Base-by-base conservation (phyloP, 441 rosid genomes). In the Corymbia calophylla region DNA sequence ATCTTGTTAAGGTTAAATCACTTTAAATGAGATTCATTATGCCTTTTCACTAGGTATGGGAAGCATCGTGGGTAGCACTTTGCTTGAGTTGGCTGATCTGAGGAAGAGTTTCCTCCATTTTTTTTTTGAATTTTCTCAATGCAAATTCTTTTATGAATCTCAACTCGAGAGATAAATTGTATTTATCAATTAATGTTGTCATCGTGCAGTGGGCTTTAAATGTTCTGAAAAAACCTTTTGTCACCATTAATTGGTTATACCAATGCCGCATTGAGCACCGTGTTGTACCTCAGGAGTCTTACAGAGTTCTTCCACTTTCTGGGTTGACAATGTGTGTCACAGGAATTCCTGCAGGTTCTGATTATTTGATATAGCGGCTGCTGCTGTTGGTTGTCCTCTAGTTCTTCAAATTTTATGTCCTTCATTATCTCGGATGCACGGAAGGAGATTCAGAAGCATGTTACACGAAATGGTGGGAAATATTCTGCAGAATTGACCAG, bases 181-280 rank as follows among this genome's bases (percentile, higher is more conserved):
- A 10, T 70, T 32, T 70, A 70, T 91, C 11, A 56, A 54, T 32
- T 87, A 44, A 81, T 88, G 86, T 86, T 88, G 85, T 87, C 82
- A 64, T 86, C 64, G 23, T 92, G 95, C 97, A 96, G 98, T 97
- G 99, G 99, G 99, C 99, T 91, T 90, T 94, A 90, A 94, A 94
- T 95, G 89, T 88, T 91, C 93, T 95, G 91, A 97, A 95, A 96
- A 97, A 95, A 94, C 99, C 99, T n/a, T 89, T 93, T 86, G 98
- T 97, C 89, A 91, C 98, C 88, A 88, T 96, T 88, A 94, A 93
- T 91, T 98, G 99, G 99, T 92, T 98, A 89, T 91, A 92, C 91
- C 98, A 95, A 89, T 98, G 99, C 90, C 95, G 96, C 96, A 93
- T 51, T 89, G 99, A 96, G 93, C 99, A 97, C 87, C 99, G 97